Conservation (phyloP, 1,284 basidiomycete genomes). For the Malassezia dermatis region DNA sequence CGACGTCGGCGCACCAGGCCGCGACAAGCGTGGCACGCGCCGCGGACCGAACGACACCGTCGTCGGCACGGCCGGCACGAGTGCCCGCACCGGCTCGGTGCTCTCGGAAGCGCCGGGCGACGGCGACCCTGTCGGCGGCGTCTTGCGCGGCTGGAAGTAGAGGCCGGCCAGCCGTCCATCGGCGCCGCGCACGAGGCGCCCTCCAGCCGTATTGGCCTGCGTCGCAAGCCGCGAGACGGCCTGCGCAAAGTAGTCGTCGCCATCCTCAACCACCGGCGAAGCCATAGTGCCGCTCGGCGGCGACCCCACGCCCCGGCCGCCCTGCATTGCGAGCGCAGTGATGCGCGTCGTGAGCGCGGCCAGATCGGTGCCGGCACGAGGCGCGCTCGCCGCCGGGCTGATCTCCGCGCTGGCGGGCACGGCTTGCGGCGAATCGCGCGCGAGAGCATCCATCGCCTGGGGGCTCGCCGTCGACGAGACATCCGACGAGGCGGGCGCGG, state of each 20-base stretch:
- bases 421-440: no score
- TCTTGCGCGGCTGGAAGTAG: constrained; percentile 67
- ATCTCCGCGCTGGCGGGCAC: no score
- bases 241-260: constrained; percentile 72
- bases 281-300: neutral
- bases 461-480: neutral
- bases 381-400: no score
- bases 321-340: neutral
- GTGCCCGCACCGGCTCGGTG: neutral
- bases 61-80: neutral
- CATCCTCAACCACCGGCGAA: neutral
- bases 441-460: no score
- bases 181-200: constrained; percentile 79
- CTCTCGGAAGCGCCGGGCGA: neutral
- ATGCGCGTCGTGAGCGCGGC: neutral
- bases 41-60: constrained; percentile 6
- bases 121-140: neutral
- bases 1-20: constrained; percentile 9
- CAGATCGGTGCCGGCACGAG: no score
- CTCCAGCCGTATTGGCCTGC: constrained; percentile 59
- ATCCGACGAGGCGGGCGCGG: neutral
- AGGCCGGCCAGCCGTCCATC: constrained; percentile 87
- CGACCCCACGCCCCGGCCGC: neutral
- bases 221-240: constrained; percentile 60
- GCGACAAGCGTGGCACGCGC: neutral